A percentile compares a stretch with the other conserved stretches of the same genome.
phyloP scores from a whole-genome alignment of 1,284 basidiomycete genomes.

The Pseudozyma thailandica region DNA sequence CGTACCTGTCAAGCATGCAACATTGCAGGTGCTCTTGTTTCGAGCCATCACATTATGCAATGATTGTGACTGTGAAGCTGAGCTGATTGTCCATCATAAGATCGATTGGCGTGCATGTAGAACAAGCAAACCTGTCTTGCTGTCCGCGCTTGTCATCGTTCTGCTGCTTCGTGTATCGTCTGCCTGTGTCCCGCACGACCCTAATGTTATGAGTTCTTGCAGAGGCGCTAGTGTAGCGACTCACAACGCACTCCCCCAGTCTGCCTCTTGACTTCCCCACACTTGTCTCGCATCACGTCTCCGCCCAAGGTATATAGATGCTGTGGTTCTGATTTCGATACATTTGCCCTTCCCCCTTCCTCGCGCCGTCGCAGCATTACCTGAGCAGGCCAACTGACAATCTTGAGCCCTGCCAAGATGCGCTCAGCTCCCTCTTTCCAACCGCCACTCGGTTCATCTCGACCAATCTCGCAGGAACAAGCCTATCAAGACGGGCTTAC shows the following conservation, averaged over 20 bases:
- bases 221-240: too few species aligned
- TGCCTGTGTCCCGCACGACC: too few species aligned
- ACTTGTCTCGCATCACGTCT: not conserved
- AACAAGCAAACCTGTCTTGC: not conserved
- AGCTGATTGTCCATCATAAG: not conserved
- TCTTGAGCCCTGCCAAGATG: conserved; percentile 8
- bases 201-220: too few species aligned
- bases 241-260: too few species aligned
- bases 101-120: not conserved
- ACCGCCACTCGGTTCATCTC: conserved; percentile 23
- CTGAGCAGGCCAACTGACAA: conserved; percentile 1
- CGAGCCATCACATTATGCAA: too few species aligned
- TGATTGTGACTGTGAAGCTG: not conserved
- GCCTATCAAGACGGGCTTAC: conserved; percentile 20
- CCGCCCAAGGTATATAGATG: conserved; percentile 3
- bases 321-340: not conserved
- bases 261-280: conserved; percentile 4
- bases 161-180: too few species aligned
- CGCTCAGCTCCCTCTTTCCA: conserved; percentile 28
- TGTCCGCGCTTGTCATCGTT: not conserved
- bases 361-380: not conserved
- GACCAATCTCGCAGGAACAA: conserved; percentile 5
- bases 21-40: not conserved
- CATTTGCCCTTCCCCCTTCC: not conserved
- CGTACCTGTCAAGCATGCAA: not conserved